These are phyloP conservation scores for Talaromyces sp. DNA, from an alignment of 2,329 filamentous ascomycete species.

Conservation along the genomic window DNA sequence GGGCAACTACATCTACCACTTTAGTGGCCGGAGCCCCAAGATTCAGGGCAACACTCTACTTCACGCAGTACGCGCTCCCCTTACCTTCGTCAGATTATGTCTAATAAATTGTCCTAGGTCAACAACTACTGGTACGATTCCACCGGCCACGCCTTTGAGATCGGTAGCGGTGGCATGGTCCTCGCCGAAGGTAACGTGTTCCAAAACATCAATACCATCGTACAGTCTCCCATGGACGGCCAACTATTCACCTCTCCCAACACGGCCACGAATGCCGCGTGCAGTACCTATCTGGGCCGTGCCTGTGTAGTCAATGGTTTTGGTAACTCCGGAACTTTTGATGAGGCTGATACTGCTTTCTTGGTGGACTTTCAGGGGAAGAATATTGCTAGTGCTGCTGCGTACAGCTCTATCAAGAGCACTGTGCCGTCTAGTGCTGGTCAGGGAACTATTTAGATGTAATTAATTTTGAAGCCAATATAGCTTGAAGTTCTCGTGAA, in stretches of 20 bases:
- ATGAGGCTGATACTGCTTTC: conserved; percentile 47
- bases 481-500: neutral
- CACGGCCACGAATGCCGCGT: conserved; percentile 38
- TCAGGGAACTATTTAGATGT: conserved; percentile 41
- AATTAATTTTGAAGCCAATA: neutral
- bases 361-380: conserved; percentile 52
- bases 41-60: conserved; percentile 54
- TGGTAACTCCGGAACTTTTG: conserved; percentile 34
- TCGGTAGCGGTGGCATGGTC: conserved; percentile 43
- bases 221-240: conserved; percentile 39
- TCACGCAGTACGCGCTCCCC: conserved; percentile 42
- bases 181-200: conserved; percentile 59
- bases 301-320: conserved; percentile 52
- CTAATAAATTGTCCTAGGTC: neutral
- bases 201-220: conserved; percentile 49
- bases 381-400: conserved; percentile 48
- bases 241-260: conserved; percentile 38
- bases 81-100: neutral
- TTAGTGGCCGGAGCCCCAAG: conserved; percentile 57
- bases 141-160: conserved; percentile 18
- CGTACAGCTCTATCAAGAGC: conserved; percentile 35
- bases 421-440: conserved; percentile 44
- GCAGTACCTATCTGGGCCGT: conserved; percentile 48
- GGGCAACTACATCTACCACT: conserved; percentile 60
- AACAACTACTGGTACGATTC: conserved; percentile 16